These are phyloP conservation scores for Apiospora pterosperma DNA, from an alignment of 2,329 filamentous ascomycete genomes.

Conservation along the genomic window DNA sequence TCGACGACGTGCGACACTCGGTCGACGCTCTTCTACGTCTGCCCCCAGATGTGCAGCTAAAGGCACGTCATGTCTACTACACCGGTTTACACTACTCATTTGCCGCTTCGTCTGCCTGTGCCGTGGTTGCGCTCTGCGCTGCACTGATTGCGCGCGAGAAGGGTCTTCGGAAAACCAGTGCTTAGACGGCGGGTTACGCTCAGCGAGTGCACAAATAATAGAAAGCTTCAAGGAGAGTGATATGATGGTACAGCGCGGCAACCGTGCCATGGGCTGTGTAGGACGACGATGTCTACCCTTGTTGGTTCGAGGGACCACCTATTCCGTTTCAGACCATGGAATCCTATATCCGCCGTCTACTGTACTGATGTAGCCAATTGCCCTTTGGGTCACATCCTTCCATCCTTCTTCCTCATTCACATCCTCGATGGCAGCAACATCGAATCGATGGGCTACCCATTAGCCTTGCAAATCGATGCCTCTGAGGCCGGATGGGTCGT, in stretches of 20 bases:
- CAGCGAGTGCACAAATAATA: background rate
- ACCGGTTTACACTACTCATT: constrained; percentile 55
- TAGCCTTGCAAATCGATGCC: background rate
- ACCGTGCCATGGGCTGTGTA: background rate
- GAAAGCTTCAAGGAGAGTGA: background rate
- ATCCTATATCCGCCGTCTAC: background rate
- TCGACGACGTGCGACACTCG: constrained; percentile 60
- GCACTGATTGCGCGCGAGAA: constrained; percentile 40
- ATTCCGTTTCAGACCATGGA: background rate
- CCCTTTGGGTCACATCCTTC: background rate
- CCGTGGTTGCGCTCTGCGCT: constrained; percentile 44
- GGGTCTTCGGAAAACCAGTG: constrained; percentile 26
- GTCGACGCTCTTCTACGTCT: constrained; percentile 52
- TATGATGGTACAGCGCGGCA: too few relatives aligned
- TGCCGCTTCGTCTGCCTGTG: constrained; percentile 49
- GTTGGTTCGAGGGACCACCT: too few relatives aligned
- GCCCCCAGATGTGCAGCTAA: constrained; percentile 52
- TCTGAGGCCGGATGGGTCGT: background rate
- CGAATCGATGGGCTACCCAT: background rate
- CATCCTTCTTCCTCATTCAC: background rate
- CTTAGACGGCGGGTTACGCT: background rate
- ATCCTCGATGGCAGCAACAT: background rate
- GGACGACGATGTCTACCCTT: background rate
- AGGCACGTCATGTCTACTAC: constrained; percentile 57
- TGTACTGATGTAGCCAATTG: background rate